Base-by-base conservation (phyloP, 2,329 filamentous ascomycete genomes). In the Didymella keratinophila region DNA sequence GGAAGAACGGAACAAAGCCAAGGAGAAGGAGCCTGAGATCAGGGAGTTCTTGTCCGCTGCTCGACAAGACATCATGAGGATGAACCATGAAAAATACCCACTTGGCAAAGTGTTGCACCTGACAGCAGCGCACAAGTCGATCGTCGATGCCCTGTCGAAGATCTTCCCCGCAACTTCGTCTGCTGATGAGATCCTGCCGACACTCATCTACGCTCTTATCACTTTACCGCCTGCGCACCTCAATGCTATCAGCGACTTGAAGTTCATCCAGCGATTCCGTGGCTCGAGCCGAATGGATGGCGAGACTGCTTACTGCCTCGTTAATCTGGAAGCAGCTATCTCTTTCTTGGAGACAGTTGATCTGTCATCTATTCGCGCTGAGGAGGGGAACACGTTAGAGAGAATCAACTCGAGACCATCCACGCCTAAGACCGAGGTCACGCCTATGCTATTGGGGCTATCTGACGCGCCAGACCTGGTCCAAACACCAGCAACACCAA, bases 301-400 rank as follows among this genome's bases (percentile, higher is more conserved):
- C 16, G 95, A 99, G 78, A 90, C 93, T 12, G 93, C 95, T 1
- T 99, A 99, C 76, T 98, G 95, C 71, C 82, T 99, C 56, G 97
- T 96, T 39, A 99, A 97, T 67, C 84, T 99, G 1, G 95, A 99
- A 77, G 95, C 95, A 18, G 91, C 94, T 57, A 92, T 98, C 55
- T 93, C 90, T 51, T 99, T 99, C 71, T 81, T 99, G 14, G 91
- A 98, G 71, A 98, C 93, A 0, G 95, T 99, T 27, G 95, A 99
- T 74, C 83, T 99, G 23, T 91, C 93, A 7, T 97, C 91, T 25
- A 81, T 99, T 7, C 87, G 93, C 51, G 89, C 89, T 6, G 91
- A 97, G 64, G 93, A 96, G 74, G 78, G 83, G 87, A 90, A 0
- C 89, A 46, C 44, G 11, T 60, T 89, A 10, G 77, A 82, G 18